Conservation (phyloP, 352 stramenopile genomes). For the Phytopythium ostracodes region DNA sequence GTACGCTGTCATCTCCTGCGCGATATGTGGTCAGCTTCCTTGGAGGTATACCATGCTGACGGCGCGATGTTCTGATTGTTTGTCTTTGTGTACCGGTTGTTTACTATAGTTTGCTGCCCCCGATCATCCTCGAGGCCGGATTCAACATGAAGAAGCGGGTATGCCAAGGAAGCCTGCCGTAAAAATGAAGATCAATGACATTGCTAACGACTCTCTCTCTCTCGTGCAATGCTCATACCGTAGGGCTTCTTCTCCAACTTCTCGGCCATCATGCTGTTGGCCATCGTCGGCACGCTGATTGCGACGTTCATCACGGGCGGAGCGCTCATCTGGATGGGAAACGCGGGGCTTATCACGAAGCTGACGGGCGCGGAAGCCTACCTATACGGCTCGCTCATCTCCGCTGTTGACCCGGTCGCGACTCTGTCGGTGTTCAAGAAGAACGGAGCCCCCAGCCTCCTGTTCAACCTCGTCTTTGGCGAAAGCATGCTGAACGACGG, state of each 20-base stretch:
- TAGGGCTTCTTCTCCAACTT: conserved; percentile 88
- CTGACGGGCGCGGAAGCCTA: conserved; percentile 87
- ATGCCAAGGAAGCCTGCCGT: conserved; percentile 7
- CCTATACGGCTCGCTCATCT: conserved; percentile 92
- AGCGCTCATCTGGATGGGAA: conserved; percentile 65
- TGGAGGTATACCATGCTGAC: background rate
- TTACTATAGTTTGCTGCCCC: conserved; percentile 46
- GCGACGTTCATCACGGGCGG: conserved; percentile 80
- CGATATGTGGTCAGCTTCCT: background rate
- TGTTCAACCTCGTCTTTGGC: conserved; percentile 96
- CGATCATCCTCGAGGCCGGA: conserved; percentile 83
- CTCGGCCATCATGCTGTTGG: conserved; percentile 80
- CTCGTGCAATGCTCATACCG: background rate
- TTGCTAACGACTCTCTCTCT: background rate
- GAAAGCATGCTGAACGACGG: conserved; percentile 95
- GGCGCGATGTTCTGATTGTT: background rate
- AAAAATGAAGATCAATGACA: background rate
- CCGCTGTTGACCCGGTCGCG: conserved; percentile 91
- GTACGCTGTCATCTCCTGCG: conserved; percentile 20
- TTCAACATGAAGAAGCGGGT: conserved; percentile 89
- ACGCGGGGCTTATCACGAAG: conserved; percentile 70
- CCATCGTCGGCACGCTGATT: conserved; percentile 74
- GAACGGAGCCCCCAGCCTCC: conserved; percentile 70
- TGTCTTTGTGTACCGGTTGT: background rate
- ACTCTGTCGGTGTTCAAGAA: conserved; percentile 94